phyloP scores from a whole-genome alignment of 768 basidiomycete genomes.

The Auricularia sp. region DNA sequence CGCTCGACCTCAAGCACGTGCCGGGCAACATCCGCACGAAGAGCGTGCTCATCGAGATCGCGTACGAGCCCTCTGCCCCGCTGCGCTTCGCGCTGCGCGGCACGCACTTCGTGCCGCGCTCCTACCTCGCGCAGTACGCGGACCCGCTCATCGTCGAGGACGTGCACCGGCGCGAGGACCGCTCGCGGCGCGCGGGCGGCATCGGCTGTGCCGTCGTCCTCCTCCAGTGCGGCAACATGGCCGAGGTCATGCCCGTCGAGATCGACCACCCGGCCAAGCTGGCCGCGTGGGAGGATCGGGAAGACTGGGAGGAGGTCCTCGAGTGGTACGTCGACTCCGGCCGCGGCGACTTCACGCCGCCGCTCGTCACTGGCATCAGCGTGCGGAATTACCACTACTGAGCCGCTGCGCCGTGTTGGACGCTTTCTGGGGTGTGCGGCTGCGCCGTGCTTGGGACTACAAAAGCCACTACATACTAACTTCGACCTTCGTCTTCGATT shows the following conservation, averaged over 20 bases:
- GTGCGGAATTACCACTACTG: background rate
- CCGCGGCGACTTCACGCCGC: background rate
- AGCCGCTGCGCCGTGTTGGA: background rate
- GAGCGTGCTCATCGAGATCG: constrained; percentile 64
- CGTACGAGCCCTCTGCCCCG: constrained; percentile 39
- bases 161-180: constrained; percentile 70
- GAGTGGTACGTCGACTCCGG: background rate
- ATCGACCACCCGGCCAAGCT: constrained; percentile 15
- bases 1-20: constrained; percentile 68
- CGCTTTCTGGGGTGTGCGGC: background rate
- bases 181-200: constrained; percentile 65
- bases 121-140: constrained; percentile 45
- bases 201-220: constrained; percentile 68
- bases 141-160: constrained; percentile 69
- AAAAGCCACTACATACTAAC: background rate
- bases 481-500: background rate
- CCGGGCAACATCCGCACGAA: constrained; percentile 72
- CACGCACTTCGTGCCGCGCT: constrained; percentile 62
- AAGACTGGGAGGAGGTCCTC: constrained; percentile 2
- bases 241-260: constrained; percentile 81
- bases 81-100: constrained; percentile 57
- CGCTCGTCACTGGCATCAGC: background rate
- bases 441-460: background rate
- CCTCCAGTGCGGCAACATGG: constrained; percentile 64
- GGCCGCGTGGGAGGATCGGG: background rate